phyloP scores from a whole-genome alignment of 176 grass and related monocot species.

The Puccinellia tenuiflora region DNA sequence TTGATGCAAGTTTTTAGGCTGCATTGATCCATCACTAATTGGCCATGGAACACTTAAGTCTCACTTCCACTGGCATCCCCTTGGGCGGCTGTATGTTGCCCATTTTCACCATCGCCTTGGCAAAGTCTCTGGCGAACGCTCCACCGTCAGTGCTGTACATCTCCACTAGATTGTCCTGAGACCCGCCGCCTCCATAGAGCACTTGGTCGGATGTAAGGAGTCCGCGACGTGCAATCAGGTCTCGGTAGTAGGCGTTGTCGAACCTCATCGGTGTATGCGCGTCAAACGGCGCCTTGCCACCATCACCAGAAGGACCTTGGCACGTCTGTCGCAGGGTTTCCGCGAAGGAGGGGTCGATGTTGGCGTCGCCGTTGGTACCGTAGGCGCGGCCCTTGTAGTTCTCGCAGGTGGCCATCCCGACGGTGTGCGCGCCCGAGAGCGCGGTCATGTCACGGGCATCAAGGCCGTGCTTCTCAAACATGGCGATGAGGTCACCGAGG shows the following conservation, averaged over 20 bases:
- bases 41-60: slow-evolving; percentile 31
- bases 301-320: not conserved
- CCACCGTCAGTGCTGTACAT: slow-evolving; percentile 18
- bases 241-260: slow-evolving; percentile 38
- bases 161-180: slow-evolving; percentile 22
- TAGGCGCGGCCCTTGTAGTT: not conserved
- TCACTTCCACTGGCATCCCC: slow-evolving; percentile 36
- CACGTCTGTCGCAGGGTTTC: not conserved
- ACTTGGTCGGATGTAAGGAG: slow-evolving; percentile 65
- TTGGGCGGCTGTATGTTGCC: slow-evolving; percentile 32
- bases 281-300: slow-evolving; percentile 23
- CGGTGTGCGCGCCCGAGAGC: slow-evolving; percentile 46
- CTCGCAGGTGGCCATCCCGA: slow-evolving; percentile 14
- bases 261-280: not conserved
- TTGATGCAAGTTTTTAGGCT: too few species aligned
- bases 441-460: slow-evolving; percentile 25
- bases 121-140: slow-evolving; percentile 34
- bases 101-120: not conserved
- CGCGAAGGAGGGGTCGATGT: slow-evolving; percentile 25
- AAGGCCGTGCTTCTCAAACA: slow-evolving; percentile 12
- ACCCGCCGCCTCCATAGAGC: slow-evolving; percentile 32
- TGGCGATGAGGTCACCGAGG: slow-evolving; percentile 15
- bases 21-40: too few species aligned
- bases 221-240: slow-evolving; percentile 11
- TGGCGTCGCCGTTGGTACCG: not conserved